Evolutionary conservation across 1,284 basidiomycete genomes (phyloP), one percentile per base, ranked within the genome.

Genomic region (Apiotrichum siamense): DNA sequence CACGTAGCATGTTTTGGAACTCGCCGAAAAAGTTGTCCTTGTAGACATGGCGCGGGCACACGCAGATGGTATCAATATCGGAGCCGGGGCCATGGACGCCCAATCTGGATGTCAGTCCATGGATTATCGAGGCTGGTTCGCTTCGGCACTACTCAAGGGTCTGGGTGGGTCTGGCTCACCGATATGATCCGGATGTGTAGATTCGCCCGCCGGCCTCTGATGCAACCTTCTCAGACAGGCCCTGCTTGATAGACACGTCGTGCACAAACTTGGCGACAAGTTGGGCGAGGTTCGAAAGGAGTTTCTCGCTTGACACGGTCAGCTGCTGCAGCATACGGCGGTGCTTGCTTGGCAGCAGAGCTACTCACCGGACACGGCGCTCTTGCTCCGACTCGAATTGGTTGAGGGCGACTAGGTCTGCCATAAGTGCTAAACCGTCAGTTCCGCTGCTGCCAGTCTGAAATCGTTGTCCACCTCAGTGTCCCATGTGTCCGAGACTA

Each of bases 11-110:
- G 29, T 81, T 79, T 69, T 92, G 89, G 65, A 99, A 96, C 32
- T 86, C 80, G 0, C 86, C 83, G 66, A 97, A 97, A 77, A 98
- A 98, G 77, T 98, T 91, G 65, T 97, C 92, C 58, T 90, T 81
- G 57, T 86, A 87, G 49, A 98, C 87, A 73, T 97, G 91, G 72
- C 92, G 90, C 6, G 94, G 94, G 26, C 96, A 96, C 25, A 98
- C 94, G 70, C 92, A 92, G 31, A 99, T 79, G n/a, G 93, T 97
- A 77, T 99, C 94, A 70, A 99, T 97, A 83, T 98, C 94, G 40
- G 87, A 82, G 10, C 91, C 89, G 31, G 96, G 94, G 13, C 90
- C 90, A 73, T 98, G 96, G 15, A 98, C 94, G 51, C 94, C 94
- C 38, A 99, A 78, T 60, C 78, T 76, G 44, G 24, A 13, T 4